These are phyloP conservation scores for Ophiorrhiza pumila DNA, from an alignment of 257 asterid genomes.

Conservation along the genomic window DNA sequence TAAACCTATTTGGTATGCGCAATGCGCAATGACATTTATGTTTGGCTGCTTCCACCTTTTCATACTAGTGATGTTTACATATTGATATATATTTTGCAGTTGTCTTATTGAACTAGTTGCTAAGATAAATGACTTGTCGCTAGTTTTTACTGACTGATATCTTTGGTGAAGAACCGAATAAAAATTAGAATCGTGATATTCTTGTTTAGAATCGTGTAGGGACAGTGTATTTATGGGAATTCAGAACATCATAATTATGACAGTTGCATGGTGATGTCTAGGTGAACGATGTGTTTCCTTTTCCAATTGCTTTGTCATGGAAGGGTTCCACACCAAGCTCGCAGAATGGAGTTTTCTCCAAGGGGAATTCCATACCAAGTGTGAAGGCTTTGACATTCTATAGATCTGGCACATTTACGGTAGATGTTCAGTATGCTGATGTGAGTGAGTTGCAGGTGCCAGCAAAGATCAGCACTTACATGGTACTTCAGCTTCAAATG, in stretches of 20 bases:
- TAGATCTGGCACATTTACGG: slow-evolving; percentile 61
- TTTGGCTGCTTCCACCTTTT: not conserved
- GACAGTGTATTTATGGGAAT: not conserved
- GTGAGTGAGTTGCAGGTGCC: slow-evolving; percentile 68
- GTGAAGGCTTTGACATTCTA: slow-evolving; percentile 87
- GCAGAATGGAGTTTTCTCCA: slow-evolving; percentile 74
- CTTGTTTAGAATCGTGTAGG: too few relatives aligned
- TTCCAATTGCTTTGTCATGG: slow-evolving; percentile 79
- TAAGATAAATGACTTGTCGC: not conserved
- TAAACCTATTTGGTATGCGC: too few relatives aligned
- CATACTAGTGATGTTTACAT: not conserved
- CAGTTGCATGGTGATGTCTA: slow-evolving; percentile 18
- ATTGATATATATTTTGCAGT: not conserved
- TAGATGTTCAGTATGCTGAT: slow-evolving; percentile 77
- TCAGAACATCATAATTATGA: not conserved
- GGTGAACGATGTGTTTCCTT: slow-evolving; percentile 81
- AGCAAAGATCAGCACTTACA: slow-evolving; percentile 72
- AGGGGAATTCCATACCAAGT: slow-evolving; percentile 88
- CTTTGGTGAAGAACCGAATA: not conserved
- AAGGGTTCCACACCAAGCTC: slow-evolving; percentile 57
- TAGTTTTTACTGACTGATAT: not conserved
- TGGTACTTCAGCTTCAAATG: slow-evolving; percentile 42
- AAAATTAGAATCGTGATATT: not conserved
- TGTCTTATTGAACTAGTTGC: not conserved
- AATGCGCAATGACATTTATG: too few relatives aligned